These are phyloP conservation scores for Sapria himalayana DNA, from an alignment of 345 rosid species.

Conservation along the genomic window DNA sequence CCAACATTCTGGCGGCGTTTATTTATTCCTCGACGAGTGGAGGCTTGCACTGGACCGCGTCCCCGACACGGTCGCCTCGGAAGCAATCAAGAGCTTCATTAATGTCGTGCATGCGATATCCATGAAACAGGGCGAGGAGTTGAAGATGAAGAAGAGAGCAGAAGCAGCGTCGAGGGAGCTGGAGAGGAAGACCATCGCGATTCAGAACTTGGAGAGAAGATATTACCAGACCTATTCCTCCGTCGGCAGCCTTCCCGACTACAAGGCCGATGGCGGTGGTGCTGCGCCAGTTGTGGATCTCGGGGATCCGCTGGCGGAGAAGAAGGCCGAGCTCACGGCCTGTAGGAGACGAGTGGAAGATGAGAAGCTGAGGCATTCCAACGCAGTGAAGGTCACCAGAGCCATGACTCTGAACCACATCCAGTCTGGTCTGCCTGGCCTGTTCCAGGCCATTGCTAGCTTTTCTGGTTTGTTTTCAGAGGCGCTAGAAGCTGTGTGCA, in stretches of 20 bases:
- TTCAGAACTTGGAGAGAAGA: constrained; percentile 74
- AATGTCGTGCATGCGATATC: constrained; percentile 67
- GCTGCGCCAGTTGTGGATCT: constrained; percentile 62
- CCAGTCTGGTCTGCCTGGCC: constrained; percentile 88
- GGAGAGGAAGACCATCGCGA: constrained; percentile 80
- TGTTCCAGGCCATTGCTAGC: constrained; percentile 72
- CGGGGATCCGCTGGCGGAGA: constrained; percentile 72
- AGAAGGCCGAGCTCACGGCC: constrained; percentile 65
- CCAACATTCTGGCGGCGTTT: constrained; percentile 34
- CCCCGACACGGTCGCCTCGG: constrained; percentile 92
- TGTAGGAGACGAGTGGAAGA: constrained; percentile 83
- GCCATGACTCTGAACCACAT: constrained; percentile 70
- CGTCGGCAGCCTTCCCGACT: constrained; percentile 72
- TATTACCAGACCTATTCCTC: constrained; percentile 82
- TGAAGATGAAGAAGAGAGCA: constrained; percentile 55
- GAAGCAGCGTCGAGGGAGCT: constrained; percentile 70
- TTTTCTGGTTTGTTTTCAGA: constrained; percentile 62
- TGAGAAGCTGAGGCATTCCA: constrained; percentile 74
- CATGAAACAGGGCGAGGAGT: constrained; percentile 54
- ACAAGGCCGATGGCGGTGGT: constrained; percentile 43
- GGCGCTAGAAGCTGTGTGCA: constrained; percentile 50
- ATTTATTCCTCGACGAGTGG: constrained; percentile 81
- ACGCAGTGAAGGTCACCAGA: constrained; percentile 80
- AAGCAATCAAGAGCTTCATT: constrained; percentile 92
- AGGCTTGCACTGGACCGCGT: constrained; percentile 76